These are phyloP conservation scores for Aspergillus mulundensis DNA, from an alignment of 495 filamentous ascomycete species.

Conservation along the genomic window DNA sequence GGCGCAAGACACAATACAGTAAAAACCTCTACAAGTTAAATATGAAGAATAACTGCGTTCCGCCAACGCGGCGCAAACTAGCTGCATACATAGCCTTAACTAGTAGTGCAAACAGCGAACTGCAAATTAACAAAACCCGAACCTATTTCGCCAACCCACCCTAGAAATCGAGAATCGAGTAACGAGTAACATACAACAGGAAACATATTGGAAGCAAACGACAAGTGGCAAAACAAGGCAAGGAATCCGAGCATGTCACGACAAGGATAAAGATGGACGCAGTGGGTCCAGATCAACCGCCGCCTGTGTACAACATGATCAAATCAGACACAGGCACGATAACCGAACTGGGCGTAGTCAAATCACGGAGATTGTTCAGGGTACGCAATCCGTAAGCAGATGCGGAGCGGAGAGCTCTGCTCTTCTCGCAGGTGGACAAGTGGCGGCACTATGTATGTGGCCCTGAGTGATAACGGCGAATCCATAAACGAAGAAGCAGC, in stretches of 20 bases:
- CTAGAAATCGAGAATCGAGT: constrained; percentile 21
- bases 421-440: constrained; percentile 8
- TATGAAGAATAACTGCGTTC: constrained; percentile 20
- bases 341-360: not conserved
- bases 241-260: not conserved
- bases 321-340: not conserved
- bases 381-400: not conserved
- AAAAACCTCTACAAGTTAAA: no score
- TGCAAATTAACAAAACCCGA: constrained; percentile 28
- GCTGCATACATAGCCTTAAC: constrained; percentile 11
- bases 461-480: not conserved
- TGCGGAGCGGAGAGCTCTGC: constrained; percentile 4
- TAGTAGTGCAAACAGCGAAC: not conserved
- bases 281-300: not conserved
- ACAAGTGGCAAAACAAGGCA: not conserved
- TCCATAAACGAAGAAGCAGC: not conserved
- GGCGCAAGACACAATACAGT: no score
- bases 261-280: not conserved
- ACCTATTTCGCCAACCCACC: constrained; percentile 38
- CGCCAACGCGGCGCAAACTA: constrained; percentile 15
- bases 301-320: not conserved
- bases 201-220: not conserved
- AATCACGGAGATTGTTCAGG: constrained; percentile 1
- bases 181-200: constrained; percentile 24
- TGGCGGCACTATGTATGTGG: not conserved